Evolutionary conservation across 2,329 filamentous ascomycete species (phyloP).

Genomic region (Arthrobotrys sinensis): DNA sequence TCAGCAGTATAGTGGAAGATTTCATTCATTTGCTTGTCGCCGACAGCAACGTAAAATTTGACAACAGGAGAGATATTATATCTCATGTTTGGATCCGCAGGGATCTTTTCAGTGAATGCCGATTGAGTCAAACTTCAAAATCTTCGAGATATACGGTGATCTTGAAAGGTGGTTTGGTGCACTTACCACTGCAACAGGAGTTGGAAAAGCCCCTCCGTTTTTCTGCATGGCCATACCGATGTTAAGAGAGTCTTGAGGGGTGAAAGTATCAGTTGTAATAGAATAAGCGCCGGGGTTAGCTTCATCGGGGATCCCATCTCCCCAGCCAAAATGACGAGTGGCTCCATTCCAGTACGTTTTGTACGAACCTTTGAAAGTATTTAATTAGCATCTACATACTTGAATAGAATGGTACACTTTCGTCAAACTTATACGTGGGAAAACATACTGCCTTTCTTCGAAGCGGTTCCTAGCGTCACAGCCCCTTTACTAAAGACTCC

Average conservation of each 20-base stretch:
- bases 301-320: background rate
- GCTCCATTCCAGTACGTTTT: background rate
- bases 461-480: background rate
- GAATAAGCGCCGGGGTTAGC: background rate
- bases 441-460: background rate
- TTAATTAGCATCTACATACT: background rate
- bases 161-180: background rate
- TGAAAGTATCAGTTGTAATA: background rate
- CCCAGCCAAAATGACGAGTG: background rate
- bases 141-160: background rate
- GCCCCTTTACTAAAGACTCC: background rate
- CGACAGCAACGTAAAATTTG: background rate
- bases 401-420: background rate
- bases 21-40: background rate
- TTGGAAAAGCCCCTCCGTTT: background rate
- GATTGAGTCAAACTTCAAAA: background rate
- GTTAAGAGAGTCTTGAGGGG: background rate
- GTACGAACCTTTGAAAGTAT: background rate
- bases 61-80: background rate
- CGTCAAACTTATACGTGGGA: background rate
- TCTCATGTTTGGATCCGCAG: background rate
- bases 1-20: background rate
- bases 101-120: background rate
- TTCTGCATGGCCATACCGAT: background rate
- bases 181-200: background rate